Evolutionary conservation across 2,329 filamentous ascomycete species (phyloP).

Genomic region (Hypoxylon sp.): DNA sequence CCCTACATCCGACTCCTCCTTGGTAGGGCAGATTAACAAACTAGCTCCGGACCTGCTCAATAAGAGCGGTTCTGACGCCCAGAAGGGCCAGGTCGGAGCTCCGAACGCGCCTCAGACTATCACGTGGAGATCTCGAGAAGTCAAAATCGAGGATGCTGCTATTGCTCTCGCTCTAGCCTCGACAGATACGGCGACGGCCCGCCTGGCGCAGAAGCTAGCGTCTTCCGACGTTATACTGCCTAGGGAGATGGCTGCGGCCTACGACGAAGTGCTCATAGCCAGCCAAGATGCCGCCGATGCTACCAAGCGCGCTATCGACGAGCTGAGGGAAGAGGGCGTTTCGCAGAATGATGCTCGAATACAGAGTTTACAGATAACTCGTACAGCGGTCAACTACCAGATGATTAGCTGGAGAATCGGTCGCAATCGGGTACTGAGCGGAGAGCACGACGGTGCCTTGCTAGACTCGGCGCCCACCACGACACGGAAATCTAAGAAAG

Average conservation of each 20-base stretch:
- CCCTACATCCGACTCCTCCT: constrained; percentile 65
- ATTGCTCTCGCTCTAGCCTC: constrained; percentile 85
- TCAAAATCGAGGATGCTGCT: constrained; percentile 89
- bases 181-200: constrained; percentile 63
- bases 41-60: constrained; percentile 73
- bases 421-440: constrained; percentile 87
- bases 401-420: constrained; percentile 95
- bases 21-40: constrained; percentile 73
- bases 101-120: constrained; percentile 75
- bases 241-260: constrained; percentile 81
- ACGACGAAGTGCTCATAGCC: constrained; percentile 88
- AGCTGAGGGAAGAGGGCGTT: constrained; percentile 82
- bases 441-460: constrained; percentile 78
- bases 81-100: constrained; percentile 57
- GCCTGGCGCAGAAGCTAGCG: constrained; percentile 57
- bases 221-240: constrained; percentile 55
- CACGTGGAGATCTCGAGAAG: constrained; percentile 84
- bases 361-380: constrained; percentile 91
- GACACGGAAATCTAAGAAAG: constrained; percentile 62
- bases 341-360: constrained; percentile 84
- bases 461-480: constrained; percentile 57
- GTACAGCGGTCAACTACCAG: constrained; percentile 92
- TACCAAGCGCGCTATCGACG: constrained; percentile 91
- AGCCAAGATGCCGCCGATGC: constrained; percentile 95
- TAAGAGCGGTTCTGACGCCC: constrained; percentile 59